These are phyloP conservation scores for Aspergillus sclerotioniger DNA, from an alignment of 495 filamentous ascomycete genomes.

Conservation along the genomic window DNA sequence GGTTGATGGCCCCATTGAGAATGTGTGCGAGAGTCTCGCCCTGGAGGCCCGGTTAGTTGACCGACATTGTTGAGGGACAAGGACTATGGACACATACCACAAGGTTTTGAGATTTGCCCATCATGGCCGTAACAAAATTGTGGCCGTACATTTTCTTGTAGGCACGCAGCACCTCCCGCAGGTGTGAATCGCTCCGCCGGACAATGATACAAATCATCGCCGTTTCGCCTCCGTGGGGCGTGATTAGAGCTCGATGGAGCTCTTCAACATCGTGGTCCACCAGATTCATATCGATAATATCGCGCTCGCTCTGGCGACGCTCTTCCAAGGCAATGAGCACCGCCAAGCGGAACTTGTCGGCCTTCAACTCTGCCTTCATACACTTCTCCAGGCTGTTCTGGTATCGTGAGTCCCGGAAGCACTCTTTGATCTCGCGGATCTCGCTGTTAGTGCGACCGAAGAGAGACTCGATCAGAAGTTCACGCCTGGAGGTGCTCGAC, in stretches of 20 bases:
- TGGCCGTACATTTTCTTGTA: conserved; percentile 68
- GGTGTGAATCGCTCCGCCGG: conserved; percentile 71
- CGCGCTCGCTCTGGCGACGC: conserved; percentile 74
- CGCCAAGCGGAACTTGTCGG: conserved; percentile 90
- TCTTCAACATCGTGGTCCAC: conserved; percentile 70
- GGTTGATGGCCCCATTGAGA: conserved; percentile 94
- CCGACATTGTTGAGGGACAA: conserved; percentile 5
- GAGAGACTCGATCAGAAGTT: conserved; percentile 87
- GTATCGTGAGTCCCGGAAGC: conserved; percentile 90
- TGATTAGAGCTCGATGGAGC: conserved; percentile 65
- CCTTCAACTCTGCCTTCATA: conserved; percentile 87
- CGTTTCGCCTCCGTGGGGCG: conserved; percentile 80
- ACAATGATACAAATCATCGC: conserved; percentile 88
- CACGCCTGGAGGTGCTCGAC: conserved; percentile 74
- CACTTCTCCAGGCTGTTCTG: conserved; percentile 75
- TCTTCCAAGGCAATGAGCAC: conserved; percentile 83
- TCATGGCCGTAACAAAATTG: conserved; percentile 84
- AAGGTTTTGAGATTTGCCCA: conserved; percentile 83
- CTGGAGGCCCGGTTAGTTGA: conserved; percentile 41
- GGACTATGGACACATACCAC: conserved; percentile 62
- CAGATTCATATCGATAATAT: conserved; percentile 52
- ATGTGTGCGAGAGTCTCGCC: conserved; percentile 94
- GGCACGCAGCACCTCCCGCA: conserved; percentile 70
- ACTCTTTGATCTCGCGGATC: conserved; percentile 87
- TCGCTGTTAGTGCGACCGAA: conserved; percentile 87